Evolutionary conservation across 257 asterid species (phyloP), one percentile per base, ranked within the genome.

Genomic region (Agastache rugosa): DNA sequence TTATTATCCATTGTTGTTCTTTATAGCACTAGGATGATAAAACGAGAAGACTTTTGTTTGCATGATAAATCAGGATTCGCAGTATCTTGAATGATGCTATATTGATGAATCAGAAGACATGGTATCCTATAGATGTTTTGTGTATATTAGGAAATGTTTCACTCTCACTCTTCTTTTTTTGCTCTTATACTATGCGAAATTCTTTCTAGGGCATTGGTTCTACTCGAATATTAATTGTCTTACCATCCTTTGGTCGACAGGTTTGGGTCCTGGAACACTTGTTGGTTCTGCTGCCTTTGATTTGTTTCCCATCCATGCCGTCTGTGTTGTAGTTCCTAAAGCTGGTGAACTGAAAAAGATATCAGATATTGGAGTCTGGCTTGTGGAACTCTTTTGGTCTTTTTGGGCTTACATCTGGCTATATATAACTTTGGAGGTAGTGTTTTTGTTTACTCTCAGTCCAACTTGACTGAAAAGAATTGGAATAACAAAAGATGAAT

Each of bases 341-440:
- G 95, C 96, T 66, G 96, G 97, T 41, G 97, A 93, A 72, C 86
- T 88, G 75, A 93, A 92, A 77, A 94, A 92, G 85, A 92, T 94
- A 87, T 84, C 98, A 56, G 97, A 94, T 70, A 61, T 92, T 7
- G 98, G 98, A 64, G 95, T 94, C 58, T 94, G 97, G 98, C 85
- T 94, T 75, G 97, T 94, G 56, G 98, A 88, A 83, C 98, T 94
- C 74, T 83, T 94, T 82, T 94, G 98, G 97, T 94, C 98, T 76
- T 92, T 94, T 79, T 94, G 98, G 98, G 98, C 98, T 78, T 94
- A 92, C 84, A 77, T 90, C 77, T 94, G 98, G 98, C 92, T 94
- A n/a, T 94, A 94, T 71, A 87, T 94, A 66, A 94, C 90, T 34
- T 71, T 94, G 78, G 90, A 92, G 97, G 98, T 92, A 63, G 62